A percentile compares a stretch with the other conserved stretches of the same genome.
These are phyloP conservation scores for Plantago coronopus DNA, from an alignment of 305 asterid species.

Conservation along the genomic window DNA sequence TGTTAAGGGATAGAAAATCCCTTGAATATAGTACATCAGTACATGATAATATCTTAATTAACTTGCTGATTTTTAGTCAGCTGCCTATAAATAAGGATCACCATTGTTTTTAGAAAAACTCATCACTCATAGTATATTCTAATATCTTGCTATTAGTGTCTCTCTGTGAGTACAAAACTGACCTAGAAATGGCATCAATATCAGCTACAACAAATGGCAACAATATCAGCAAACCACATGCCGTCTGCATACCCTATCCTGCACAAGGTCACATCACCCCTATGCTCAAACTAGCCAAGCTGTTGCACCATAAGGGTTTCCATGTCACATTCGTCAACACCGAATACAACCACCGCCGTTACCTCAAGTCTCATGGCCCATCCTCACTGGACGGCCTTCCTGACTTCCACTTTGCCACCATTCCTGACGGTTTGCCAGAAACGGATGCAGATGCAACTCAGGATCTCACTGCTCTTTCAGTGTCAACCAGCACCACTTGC, in stretches of 20 bases:
- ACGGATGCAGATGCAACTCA: slow-evolving; percentile 48
- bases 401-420: slow-evolving; percentile 42
- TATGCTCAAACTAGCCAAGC: slow-evolving; percentile 49
- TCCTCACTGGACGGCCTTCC: slow-evolving; percentile 34
- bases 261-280: slow-evolving; percentile 56
- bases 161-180: no score
- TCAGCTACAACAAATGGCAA: no score
- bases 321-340: slow-evolving; percentile 46
- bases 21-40: no score
- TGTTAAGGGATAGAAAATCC: no score
- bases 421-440: slow-evolving; percentile 48
- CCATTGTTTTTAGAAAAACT: no score
- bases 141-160: no score
- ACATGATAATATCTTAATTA: no score
- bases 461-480: slow-evolving; percentile 38
- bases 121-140: no score
- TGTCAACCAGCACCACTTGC: slow-evolving; percentile 36
- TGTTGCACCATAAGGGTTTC: slow-evolving; percentile 43
- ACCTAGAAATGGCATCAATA: slow-evolving; percentile 23
- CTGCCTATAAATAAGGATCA: no score
- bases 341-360: slow-evolving; percentile 50
- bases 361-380: slow-evolving; percentile 41
- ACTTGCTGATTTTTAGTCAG: no score
- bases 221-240: slow-evolving; percentile 35
- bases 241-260: slow-evolving; percentile 41